A percentile compares a stretch with the other conserved stretches of the same genome.
These are phyloP conservation scores for Pyracantha coccinea DNA, from an alignment of 331 rosid genomes.

Conservation along the genomic window DNA sequence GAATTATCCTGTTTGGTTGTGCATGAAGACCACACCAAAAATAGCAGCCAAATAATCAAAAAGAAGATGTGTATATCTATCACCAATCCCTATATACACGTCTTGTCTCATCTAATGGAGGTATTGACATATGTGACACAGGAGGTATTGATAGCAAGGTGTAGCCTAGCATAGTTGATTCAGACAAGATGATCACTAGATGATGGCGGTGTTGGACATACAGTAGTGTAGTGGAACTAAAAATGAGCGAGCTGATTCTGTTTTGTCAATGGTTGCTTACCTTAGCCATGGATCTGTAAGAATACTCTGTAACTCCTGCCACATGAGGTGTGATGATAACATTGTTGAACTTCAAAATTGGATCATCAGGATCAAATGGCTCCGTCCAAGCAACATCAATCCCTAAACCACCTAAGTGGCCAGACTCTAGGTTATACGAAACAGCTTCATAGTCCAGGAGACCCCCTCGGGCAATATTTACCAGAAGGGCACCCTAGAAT, in stretches of 20 bases:
- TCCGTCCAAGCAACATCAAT: constrained; percentile 91
- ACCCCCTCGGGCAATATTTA: constrained; percentile 74
- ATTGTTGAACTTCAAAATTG: constrained; percentile 57
- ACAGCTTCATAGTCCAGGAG: constrained; percentile 62
- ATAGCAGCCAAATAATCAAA: neutral
- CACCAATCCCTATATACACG: too few relatives aligned
- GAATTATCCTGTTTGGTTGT: too few relatives aligned
- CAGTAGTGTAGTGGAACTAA: too few relatives aligned
- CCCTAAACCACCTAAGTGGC: constrained; percentile 81
- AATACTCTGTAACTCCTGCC: constrained; percentile 79
- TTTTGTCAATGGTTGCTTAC: constrained; percentile 15
- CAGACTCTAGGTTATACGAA: constrained; percentile 40
- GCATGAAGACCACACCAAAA: neutral
- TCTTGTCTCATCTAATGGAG: too few relatives aligned
- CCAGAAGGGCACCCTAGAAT: constrained; percentile 71
- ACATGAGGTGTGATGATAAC: constrained; percentile 82
- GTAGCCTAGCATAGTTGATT: too few relatives aligned
- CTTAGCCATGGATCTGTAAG: constrained; percentile 86
- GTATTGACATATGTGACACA: too few relatives aligned
- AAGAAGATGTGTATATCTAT: too few relatives aligned
- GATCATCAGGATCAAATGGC: constrained; percentile 74
- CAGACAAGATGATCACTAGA: too few relatives aligned
- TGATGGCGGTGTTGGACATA: too few relatives aligned
- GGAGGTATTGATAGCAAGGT: too few relatives aligned
- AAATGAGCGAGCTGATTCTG: too few relatives aligned